Evolutionary conservation across 2,329 filamentous ascomycete genomes (phyloP).

Genomic region (Tolypocladium inflatum): DNA sequence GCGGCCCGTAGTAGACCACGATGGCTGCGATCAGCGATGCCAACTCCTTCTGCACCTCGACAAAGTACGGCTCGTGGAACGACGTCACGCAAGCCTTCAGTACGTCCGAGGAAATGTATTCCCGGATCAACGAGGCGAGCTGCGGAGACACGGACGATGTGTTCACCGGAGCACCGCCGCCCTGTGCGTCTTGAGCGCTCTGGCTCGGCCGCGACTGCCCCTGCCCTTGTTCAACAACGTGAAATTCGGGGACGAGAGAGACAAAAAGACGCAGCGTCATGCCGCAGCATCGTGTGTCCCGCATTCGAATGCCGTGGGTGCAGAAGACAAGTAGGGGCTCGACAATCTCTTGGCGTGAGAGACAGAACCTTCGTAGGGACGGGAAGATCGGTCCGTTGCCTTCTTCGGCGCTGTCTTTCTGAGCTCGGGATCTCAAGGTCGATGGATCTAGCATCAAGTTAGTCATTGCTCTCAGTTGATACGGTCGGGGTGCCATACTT

Average conservation of each 20-base stretch:
- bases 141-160: slow-evolving; percentile 38
- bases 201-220: slow-evolving; percentile 7
- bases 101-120: slow-evolving; percentile 84
- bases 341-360: slow-evolving; percentile 67
- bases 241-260: slow-evolving; percentile 73
- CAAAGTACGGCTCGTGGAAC: slow-evolving; percentile 91
- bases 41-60: slow-evolving; percentile 89
- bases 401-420: slow-evolving; percentile 13
- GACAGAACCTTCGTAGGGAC: slow-evolving; percentile 71
- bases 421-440: slow-evolving; percentile 15
- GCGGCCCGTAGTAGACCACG: slow-evolving; percentile 62
- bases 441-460: slow-evolving; percentile 18
- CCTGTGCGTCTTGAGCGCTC: slow-evolving; percentile 16
- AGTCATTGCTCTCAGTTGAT: background rate
- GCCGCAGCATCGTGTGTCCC: slow-evolving; percentile 79
- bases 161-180: slow-evolving; percentile 15
- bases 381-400: slow-evolving; percentile 32
- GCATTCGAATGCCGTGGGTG: slow-evolving; percentile 81
- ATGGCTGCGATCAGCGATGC: slow-evolving; percentile 82
- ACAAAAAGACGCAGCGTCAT: slow-evolving; percentile 82
- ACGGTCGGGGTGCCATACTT: slow-evolving; percentile 37
- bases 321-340: slow-evolving; percentile 88
- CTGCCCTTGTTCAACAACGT: slow-evolving; percentile 37
- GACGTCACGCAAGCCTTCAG: slow-evolving; percentile 84
- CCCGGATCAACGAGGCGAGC: slow-evolving; percentile 61